A percentile compares a stretch with the other conserved stretches of the same genome.
Conservation (phyloP, 2,329 filamentous ascomycete species). For the Neoscytalidium dimidiatum region DNA sequence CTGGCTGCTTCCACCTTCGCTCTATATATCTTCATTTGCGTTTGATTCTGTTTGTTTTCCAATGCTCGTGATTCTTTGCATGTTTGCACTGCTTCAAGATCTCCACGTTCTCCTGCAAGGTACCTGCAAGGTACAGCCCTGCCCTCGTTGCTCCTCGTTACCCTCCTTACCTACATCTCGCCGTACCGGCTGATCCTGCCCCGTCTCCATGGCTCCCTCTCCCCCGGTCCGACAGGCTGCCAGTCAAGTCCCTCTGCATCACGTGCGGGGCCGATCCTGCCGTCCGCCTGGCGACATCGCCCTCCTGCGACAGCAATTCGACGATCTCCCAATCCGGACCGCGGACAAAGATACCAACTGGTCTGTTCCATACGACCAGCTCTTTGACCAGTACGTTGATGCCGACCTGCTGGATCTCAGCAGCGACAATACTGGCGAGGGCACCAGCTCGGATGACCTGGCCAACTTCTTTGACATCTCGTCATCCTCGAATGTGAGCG, state of each 20-base stretch:
- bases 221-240: constrained; percentile 13
- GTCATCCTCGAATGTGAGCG: constrained; percentile 52
- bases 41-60: constrained; percentile 33
- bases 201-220: constrained; percentile 27
- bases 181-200: constrained; percentile 24
- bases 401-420: constrained; percentile 53
- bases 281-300: constrained; percentile 17
- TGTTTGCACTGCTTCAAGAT: constrained; percentile 31
- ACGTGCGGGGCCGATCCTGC: constrained; percentile 20
- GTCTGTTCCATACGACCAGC: constrained; percentile 57
- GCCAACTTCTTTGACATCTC: constrained; percentile 55
- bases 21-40: constrained; percentile 39
- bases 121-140: constrained; percentile 19
- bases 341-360: constrained; percentile 55
- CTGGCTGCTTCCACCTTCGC: constrained; percentile 34
- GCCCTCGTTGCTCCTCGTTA: constrained; percentile 23
- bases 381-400: constrained; percentile 66
- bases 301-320: constrained; percentile 28
- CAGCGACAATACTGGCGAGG: constrained; percentile 50
- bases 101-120: constrained; percentile 24
- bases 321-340: constrained; percentile 44
- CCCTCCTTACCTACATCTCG: constrained; percentile 24
- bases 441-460: constrained; percentile 49
- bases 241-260: constrained; percentile 14
- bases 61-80: constrained; percentile 30